Evolutionary conservation across 495 filamentous ascomycete genomes (phyloP).

Genomic region (Aspergillus cristatus): DNA sequence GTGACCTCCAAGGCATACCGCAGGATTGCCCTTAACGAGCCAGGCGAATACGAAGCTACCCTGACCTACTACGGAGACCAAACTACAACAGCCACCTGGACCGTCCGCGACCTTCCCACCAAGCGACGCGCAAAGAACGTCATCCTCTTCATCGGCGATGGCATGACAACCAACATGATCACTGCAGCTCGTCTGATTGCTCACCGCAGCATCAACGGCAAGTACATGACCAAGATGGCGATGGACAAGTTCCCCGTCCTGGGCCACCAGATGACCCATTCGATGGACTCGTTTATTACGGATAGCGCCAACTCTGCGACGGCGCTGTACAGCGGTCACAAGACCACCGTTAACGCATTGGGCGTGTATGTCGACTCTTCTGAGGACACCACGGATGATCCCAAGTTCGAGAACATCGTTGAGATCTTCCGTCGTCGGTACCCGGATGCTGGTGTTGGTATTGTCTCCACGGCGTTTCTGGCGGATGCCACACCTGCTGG

Average conservation of each 20-base stretch:
- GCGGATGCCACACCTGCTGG: slow-evolving; percentile 67
- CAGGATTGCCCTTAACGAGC: slow-evolving; percentile 55
- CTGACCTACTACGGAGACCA: slow-evolving; percentile 56
- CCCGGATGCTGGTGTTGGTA: slow-evolving; percentile 43
- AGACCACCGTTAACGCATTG: slow-evolving; percentile 63
- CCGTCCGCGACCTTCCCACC: slow-evolving; percentile 54
- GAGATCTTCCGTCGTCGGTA: slow-evolving; percentile 56
- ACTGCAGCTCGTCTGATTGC: slow-evolving; percentile 63
- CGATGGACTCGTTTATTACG: slow-evolving; percentile 66
- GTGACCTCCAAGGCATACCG: slow-evolving; percentile 64
- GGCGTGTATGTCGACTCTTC: slow-evolving; percentile 65
- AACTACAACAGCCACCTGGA: slow-evolving; percentile 58
- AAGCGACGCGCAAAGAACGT: slow-evolving; percentile 68
- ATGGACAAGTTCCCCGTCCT: slow-evolving; percentile 66
- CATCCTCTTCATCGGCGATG: slow-evolving; percentile 68
- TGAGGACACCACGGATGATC: slow-evolving; percentile 56
- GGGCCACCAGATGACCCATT: slow-evolving; percentile 64
- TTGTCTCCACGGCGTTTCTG: slow-evolving; percentile 59
- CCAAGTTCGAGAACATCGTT: slow-evolving; percentile 68
- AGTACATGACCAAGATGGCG: slow-evolving; percentile 56
- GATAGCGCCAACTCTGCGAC: slow-evolving; percentile 70
- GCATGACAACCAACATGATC: slow-evolving; percentile 76
- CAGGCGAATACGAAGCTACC: slow-evolving; percentile 61
- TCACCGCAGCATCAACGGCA: slow-evolving; percentile 66
- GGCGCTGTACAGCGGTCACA: slow-evolving; percentile 66